phyloP scores from a whole-genome alignment of 1,139 yeast genomes.

The Arxiozyma bovina region DNA sequence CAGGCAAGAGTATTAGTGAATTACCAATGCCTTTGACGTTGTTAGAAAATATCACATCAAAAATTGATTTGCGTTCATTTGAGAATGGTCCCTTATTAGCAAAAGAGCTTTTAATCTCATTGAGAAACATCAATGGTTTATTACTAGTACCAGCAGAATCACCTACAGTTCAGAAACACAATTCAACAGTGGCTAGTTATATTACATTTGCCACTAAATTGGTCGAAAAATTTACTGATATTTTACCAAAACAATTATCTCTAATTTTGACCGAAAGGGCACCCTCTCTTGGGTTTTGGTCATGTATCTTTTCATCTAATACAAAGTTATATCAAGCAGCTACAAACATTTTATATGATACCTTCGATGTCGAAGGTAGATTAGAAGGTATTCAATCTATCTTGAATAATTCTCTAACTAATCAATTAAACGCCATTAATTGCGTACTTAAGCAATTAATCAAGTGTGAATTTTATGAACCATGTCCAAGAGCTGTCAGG shows the following conservation, averaged over 20 bases:
- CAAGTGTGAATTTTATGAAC: constrained; percentile 50
- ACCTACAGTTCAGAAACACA: constrained; percentile 21
- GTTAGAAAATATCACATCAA: constrained; percentile 37
- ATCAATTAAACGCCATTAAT: constrained; percentile 43
- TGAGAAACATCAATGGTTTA: constrained; percentile 39
- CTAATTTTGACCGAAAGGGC: constrained; percentile 33
- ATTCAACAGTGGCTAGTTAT: constrained; percentile 24
- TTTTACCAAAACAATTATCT: constrained; percentile 40
- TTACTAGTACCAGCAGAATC: constrained; percentile 28
- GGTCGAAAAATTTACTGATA: constrained; percentile 34
- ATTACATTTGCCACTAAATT: constrained; percentile 25
- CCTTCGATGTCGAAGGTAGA: constrained; percentile 68
- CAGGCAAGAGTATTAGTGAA: constrained; percentile 29
- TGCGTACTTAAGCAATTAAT: constrained; percentile 41
- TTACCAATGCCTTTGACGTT: constrained; percentile 37
- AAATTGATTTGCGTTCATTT: constrained; percentile 35
- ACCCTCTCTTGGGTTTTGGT: constrained; percentile 53
- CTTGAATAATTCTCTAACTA: constrained; percentile 37
- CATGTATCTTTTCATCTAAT: constrained; percentile 54
- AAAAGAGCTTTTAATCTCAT: constrained; percentile 36
- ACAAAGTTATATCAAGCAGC: constrained; percentile 53
- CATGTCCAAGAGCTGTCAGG: constrained; percentile 67
- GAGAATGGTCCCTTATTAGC: constrained; percentile 36
- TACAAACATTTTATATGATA: constrained; percentile 62
- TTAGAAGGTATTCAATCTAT: constrained; percentile 59